Base-by-base conservation (phyloP, 768 basidiomycete genomes). In the Suillus variegatus region DNA sequence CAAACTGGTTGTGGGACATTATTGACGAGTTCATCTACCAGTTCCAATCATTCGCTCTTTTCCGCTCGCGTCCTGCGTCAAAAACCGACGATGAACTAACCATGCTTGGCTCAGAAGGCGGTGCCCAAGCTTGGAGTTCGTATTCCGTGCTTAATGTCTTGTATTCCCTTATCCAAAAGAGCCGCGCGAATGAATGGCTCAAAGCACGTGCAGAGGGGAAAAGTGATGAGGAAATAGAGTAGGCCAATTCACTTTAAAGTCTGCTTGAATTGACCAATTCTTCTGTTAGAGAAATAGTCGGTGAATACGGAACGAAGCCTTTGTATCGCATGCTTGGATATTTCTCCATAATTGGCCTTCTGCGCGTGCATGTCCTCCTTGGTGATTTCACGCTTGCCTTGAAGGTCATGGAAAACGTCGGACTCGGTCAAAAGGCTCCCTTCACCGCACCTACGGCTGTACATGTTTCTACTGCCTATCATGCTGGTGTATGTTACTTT, bases 1-100 rank as follows among this genome's bases (percentile, higher is more conserved):
- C 96, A 66, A 95, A 97, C 76, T 99, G 97, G 97, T 79, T 99
- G 9, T 99, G 96, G 94, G 95, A 97, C 73, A 95, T 96, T 76
- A 90, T 97, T 73, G 94, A 97, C 80, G 95, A 96, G 72, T 96
- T 96, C 75, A 97, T 98, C 70, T 99, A 97, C 79, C 97, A 99
- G 76, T 99, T 95, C 82, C 95, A 97, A 75, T 92, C 92, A 1
- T 99, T 97, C 80, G 93, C 94, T 69, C 88, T 93, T 46, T 99
- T 95, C 91, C 83, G 95, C 61, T 90, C 90, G 20, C 94, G 92
- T 72, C 84, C 89, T 38, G 91, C 93, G 67, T 82, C 84, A 60
- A 98, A 97, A 80, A 87, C 89, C 0, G 95, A 94, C 47, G 97
- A 99, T 71, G 96, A 99, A 75, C 83, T 95, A 46, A 73, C 84